Evolutionary conservation across 1,139 yeast species (phyloP).

Genomic region (Neolecta irregularis): DNA sequence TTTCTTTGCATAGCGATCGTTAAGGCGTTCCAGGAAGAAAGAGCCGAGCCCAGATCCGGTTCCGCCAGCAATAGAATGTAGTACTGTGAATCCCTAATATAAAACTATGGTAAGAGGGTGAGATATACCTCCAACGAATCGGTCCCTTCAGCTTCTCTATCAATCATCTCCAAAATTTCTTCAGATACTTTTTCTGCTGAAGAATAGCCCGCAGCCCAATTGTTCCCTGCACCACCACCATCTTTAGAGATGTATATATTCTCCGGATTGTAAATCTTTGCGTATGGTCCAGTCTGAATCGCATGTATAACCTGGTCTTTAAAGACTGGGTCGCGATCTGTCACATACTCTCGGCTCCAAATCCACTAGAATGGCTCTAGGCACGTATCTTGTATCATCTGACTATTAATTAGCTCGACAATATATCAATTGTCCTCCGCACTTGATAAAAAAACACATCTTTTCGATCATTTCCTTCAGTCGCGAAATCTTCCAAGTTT

Average conservation of each 20-base stretch:
- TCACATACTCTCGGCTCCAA: conserved; percentile 57
- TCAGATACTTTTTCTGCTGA: conserved; percentile 60
- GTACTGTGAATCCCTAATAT: conserved; percentile 53
- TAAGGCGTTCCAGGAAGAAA: conserved; percentile 53
- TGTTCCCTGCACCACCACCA: conserved; percentile 89
- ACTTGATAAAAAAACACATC: conserved; percentile 59
- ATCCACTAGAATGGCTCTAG: conserved; percentile 72
- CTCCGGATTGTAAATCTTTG: conserved; percentile 69
- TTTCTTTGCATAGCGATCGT: conserved; percentile 73
- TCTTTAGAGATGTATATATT: conserved; percentile 63
- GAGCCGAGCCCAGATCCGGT: conserved; percentile 96
- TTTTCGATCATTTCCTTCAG: conserved; percentile 51
- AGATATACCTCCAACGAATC: conserved; percentile 47
- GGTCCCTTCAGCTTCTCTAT: conserved; percentile 79
- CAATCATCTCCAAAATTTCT: conserved; percentile 63
- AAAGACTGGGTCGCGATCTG: background rate
- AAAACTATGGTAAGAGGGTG: background rate
- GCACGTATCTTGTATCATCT: conserved; percentile 67
- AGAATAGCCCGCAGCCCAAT: conserved; percentile 83
- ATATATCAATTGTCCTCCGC: background rate
- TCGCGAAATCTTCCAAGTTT: conserved; percentile 25
- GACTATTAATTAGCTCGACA: conserved; percentile 25
- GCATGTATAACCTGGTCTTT: conserved; percentile 41
- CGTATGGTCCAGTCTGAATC: conserved; percentile 35
- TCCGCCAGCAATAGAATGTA: conserved; percentile 98